Base-by-base conservation (phyloP, 192 early-diverging fungal species). In the Backusella psychrophila region DNA sequence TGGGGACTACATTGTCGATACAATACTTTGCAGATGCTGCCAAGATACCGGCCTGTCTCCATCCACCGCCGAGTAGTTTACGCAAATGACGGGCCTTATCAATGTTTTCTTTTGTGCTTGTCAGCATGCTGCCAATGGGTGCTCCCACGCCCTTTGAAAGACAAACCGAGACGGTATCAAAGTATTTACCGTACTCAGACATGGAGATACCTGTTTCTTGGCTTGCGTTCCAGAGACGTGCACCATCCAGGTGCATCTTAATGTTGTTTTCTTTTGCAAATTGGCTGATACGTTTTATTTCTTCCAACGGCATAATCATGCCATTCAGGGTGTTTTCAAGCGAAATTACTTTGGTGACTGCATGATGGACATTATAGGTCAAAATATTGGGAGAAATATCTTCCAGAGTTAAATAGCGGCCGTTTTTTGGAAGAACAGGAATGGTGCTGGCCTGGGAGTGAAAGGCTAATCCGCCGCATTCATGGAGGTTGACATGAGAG, bases 91-190 rank as follows among this genome's bases (percentile, higher is more conserved):
- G 81, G 0, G 95, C 95, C 39, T 87, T 91, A 38, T 91, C 89
- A 73, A 98, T 95, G 71, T 90, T 87, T n/a, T 84, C 67, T 38
- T 81, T 59, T 26, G 78, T 81, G 4, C 96, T 95, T 0, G 96
- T 93, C 21, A 98, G 75, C 3, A 95, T 87, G 6, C 93, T 93
- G 0, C 97, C 97, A 19, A 98, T 88, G 1, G 96, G 96, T 7
- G 96, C 94, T 17, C 97, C 97, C n/a, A 97, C 88, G 65, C 96
- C 92, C 77, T 97, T 97, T n/a, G 94, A 96, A 3, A 97, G 82
- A 41, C 97, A 98, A 36, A 98, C 83, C 1, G 92, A 93, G 19
- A 96, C 85, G 33, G 93, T 93, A 78, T 98, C 96, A 72, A 95
- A 94, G 29, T 88, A 83, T 23, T 77, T 66, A 26, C 90, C 91